Conservation (phyloP, 352 stramenopile genomes). For the Pythium dissimile region DNA sequence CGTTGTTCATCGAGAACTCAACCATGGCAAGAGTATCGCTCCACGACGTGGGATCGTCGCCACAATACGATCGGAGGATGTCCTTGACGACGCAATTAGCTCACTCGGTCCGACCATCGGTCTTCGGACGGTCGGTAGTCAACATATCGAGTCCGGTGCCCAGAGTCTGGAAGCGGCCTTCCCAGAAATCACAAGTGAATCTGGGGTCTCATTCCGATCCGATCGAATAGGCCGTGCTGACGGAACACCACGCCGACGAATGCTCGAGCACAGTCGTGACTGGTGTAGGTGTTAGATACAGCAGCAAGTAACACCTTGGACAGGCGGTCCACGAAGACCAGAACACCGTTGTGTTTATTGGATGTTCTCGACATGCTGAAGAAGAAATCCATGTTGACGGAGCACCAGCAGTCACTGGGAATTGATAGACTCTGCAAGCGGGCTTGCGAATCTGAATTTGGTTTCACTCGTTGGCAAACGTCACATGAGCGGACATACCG, state of each 20-base stretch:
- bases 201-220: background rate
- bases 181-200: constrained; percentile 18
- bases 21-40: background rate
- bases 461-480: constrained; percentile 10
- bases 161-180: constrained; percentile 6
- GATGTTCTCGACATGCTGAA: background rate
- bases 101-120: too few species aligned
- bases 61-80: background rate
- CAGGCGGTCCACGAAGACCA: constrained; percentile 13
- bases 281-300: background rate
- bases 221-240: background rate
- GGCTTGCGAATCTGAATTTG: background rate
- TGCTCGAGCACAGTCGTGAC: background rate
- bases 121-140: too few species aligned
- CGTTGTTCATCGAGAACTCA: background rate
- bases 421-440: constrained; percentile 13
- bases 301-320: constrained; percentile 12
- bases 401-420: constrained; percentile 11
- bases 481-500: too few species aligned
- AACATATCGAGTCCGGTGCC: constrained; percentile 8
- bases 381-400: constrained; percentile 19
- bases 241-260: constrained; percentile 7
- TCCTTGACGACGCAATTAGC: too few species aligned
- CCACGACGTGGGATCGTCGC: background rate
- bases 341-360: background rate